Evolutionary conservation across 495 filamentous ascomycete species (phyloP), one percentile per base, ranked within the genome.

Genomic region (Schizothecium vesticola): DNA sequence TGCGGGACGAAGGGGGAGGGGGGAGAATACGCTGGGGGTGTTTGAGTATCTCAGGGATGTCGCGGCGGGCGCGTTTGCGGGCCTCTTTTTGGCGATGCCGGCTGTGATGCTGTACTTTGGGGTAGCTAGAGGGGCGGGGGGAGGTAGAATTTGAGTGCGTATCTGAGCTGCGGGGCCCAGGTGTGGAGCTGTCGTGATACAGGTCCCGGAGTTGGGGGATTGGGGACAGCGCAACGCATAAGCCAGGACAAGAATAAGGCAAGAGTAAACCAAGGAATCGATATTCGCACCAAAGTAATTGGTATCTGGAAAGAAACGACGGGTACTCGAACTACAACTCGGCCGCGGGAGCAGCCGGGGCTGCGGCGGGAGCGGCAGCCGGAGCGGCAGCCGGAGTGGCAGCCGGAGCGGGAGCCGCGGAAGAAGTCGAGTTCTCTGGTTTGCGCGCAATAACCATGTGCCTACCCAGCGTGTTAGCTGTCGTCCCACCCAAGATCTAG

Each of bases 1-100:
- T 69, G 63, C 62, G 67, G n/a, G 67, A 69, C 31, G 67, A 63
- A 6, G 67, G 67, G 19, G 67, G 63, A 60, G 21, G 21, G n/a
- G 58, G 16, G 63, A 25, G 12, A 33, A 22, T 16, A 19, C 66
- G 36, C 21, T 16, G n/a, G 57, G 62, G 19, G 65, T 63, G 67
- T 12, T 57, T 13, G 67, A 63, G 3, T 65, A 65, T 57, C 23
- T 69, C 16, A 16, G 61, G 28, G 67, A 66, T 25, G 11, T 69
- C 4, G 63, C 36, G 12, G 56, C 56, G 22, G 67, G 67, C 7
- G 63, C 63, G 8, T 66, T 69, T 61, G 62, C 67, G 1, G 67
- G 67, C 21, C 0, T 69, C 19, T 69, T 69, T 31, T 24, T 69
- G 67, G 67, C 67, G 4, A 26, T 36, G 22, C 67, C 67, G 29